phyloP scores from a whole-genome alignment of 345 rosid species.

The Luvunga scandens region DNA sequence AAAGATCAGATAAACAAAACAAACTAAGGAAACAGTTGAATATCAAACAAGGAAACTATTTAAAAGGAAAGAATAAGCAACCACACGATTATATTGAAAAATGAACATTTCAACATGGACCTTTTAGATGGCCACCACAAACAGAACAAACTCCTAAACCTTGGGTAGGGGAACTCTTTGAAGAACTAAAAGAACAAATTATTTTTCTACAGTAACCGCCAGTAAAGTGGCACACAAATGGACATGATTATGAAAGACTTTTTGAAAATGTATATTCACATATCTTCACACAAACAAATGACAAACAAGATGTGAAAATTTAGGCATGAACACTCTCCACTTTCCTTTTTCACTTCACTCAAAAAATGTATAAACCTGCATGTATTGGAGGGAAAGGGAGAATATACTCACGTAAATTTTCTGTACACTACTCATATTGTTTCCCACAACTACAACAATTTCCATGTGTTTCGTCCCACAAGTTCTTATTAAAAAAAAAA shows the following conservation, averaged over 20 bases:
- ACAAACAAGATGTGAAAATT: neutral
- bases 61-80: neutral
- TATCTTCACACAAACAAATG: neutral
- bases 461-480: neutral
- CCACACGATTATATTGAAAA: neutral
- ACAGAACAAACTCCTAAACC: neutral
- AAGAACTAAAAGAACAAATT: neutral
- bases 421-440: neutral
- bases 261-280: neutral
- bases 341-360: neutral
- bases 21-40: neutral
- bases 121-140: neutral
- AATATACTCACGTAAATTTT: neutral
- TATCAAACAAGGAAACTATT: neutral
- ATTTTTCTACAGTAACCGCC: neutral
- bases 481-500: neutral
- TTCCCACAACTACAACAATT: neutral
- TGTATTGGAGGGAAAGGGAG: neutral
- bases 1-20: slow-evolving; percentile 1
- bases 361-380: neutral
- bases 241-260: neutral
- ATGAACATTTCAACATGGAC: neutral
- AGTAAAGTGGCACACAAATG: neutral
- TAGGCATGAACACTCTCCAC: neutral
- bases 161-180: neutral